A percentile compares a stretch with the other conserved stretches of the same genome.
Evolutionary conservation across 139 green algal species (phyloP).

Genomic region (Mesostigma viride): DNA sequence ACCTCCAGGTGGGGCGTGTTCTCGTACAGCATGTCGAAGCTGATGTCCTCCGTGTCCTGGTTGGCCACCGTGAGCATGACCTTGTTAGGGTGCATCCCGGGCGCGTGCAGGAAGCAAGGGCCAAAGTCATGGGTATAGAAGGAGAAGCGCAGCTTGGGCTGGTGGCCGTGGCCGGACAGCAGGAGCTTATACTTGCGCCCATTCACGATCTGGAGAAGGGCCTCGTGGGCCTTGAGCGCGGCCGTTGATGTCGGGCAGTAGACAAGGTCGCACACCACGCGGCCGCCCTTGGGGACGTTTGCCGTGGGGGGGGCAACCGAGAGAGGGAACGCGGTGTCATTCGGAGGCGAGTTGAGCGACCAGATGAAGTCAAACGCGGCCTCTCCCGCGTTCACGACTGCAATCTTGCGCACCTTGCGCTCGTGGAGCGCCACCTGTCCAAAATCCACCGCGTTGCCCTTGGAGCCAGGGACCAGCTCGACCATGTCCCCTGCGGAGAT

Average conservation of each 20-base stretch:
- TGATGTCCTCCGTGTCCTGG: slow-evolving; percentile 50
- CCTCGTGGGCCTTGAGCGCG: slow-evolving; percentile 40
- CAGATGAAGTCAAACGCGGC: slow-evolving; percentile 57
- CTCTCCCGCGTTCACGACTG: slow-evolving; percentile 51
- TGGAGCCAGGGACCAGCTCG: slow-evolving; percentile 32
- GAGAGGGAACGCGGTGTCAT: background rate
- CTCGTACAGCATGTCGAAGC: slow-evolving; percentile 43
- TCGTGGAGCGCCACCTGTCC: slow-evolving; percentile 66
- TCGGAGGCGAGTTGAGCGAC: slow-evolving; percentile 3
- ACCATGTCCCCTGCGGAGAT: slow-evolving; percentile 13
- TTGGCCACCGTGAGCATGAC: slow-evolving; percentile 44
- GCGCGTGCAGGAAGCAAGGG: slow-evolving; percentile 38
- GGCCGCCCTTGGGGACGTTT: slow-evolving; percentile 47
- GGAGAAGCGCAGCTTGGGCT: slow-evolving; percentile 52
- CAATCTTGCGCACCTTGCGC: slow-evolving; percentile 38
- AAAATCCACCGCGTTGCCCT: slow-evolving; percentile 55
- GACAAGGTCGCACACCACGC: slow-evolving; percentile 44
- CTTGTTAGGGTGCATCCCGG: slow-evolving; percentile 40
- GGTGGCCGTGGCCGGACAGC: slow-evolving; percentile 51
- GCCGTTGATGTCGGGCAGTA: slow-evolving; percentile 48
- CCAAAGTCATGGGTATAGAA: slow-evolving; percentile 62
- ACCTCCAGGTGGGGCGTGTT: slow-evolving; percentile 36
- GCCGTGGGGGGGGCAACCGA: slow-evolving; percentile 44
- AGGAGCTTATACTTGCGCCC: slow-evolving; percentile 47
- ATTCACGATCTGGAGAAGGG: slow-evolving; percentile 45